Base-by-base conservation (phyloP, 768 basidiomycete species). In the Leccinum disarticulatum region DNA sequence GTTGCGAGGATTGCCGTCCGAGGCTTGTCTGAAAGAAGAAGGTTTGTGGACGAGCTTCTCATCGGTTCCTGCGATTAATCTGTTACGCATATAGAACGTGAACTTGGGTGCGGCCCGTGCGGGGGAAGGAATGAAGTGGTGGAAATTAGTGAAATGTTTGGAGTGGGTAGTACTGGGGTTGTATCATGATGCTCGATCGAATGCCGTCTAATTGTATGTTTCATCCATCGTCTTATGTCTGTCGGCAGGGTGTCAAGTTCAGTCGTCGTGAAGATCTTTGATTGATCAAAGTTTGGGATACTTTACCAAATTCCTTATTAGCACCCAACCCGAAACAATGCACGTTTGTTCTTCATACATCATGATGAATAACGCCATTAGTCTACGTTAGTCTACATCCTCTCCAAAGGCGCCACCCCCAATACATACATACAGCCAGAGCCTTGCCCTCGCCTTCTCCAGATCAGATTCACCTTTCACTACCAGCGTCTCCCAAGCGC, bases 401-500 rank as follows among this genome's bases (percentile, higher is more conserved):
- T 80, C 77, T 97, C 93, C 56, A 99, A 77, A 9, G 96, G 96
- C 51, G 91, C 88, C 52, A 85, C 85, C 5, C 81, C 89, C 62
- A 99, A 78, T 17, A 97, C 84, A 86, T 64, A 93, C 78, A 74
- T 93, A 99, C 73, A 98, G 71, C 83, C 87, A 96, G 80, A 98
- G 77, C 69, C 92, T 81, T 11, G 95, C 96, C 61, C 82, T 75
- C 2, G 93, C 95, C 68, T 88, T 89, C 60, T 86, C 87, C 47
- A 79, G 50, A 66, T 95, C 91, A 63, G 77, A 73, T 74, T 94
- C 91, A 2, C 92, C 90, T 68, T 90, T 89, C 46, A 98, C 95
- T 52, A 90, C 82, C 8, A 97, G 83, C 2, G 81, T 83, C 76
- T 97, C 95, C 95, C 93, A 98, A 38, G 95, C 93, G 58, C 87